These are phyloP conservation scores for Fragilaria crotonensis DNA, from an alignment of 108 stramenopile species.

Conservation along the genomic window DNA sequence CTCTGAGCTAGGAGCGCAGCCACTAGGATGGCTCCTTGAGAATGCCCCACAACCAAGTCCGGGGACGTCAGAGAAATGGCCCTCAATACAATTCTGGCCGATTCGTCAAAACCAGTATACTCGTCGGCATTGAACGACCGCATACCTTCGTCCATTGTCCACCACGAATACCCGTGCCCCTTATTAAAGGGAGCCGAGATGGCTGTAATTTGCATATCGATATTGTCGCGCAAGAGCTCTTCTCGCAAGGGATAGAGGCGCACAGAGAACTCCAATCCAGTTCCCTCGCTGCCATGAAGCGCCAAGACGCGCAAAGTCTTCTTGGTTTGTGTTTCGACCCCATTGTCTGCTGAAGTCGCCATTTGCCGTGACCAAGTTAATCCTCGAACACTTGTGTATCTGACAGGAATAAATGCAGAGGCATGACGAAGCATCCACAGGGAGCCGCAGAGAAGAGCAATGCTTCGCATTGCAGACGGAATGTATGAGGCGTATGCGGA, in stretches of 20 bases:
- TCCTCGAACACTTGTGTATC: too few relatives aligned
- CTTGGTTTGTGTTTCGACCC: too few relatives aligned
- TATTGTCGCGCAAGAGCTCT: constrained; percentile 15
- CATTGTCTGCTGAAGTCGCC: too few relatives aligned
- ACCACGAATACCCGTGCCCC: constrained; percentile 61
- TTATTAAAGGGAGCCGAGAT: constrained; percentile 36
- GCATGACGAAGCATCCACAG: too few relatives aligned
- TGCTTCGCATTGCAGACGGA: too few relatives aligned
- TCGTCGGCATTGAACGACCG: constrained; percentile 70
- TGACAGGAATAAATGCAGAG: too few relatives aligned
- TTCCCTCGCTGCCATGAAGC: constrained; percentile 77
- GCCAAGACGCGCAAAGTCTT: constrained; percentile 44
- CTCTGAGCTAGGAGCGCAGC: constrained; percentile 48
- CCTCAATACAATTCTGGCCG: constrained; percentile 28
- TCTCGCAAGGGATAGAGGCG: constrained; percentile 26
- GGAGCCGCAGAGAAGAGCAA: too few relatives aligned
- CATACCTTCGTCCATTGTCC: constrained; percentile 64
- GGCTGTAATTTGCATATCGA: constrained; percentile 28
- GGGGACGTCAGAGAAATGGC: constrained; percentile 19
- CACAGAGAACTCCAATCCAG: constrained; percentile 37
- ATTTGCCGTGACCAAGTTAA: too few relatives aligned
- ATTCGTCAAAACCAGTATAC: constrained; percentile 61
- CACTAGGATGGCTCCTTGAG: constrained; percentile 75
- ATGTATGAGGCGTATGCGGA: too few relatives aligned
- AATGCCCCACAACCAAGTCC: constrained; percentile 69